phyloP scores from a whole-genome alignment of 2,329 filamentous ascomycete genomes.

The Ceratocystis alfenasii region DNA sequence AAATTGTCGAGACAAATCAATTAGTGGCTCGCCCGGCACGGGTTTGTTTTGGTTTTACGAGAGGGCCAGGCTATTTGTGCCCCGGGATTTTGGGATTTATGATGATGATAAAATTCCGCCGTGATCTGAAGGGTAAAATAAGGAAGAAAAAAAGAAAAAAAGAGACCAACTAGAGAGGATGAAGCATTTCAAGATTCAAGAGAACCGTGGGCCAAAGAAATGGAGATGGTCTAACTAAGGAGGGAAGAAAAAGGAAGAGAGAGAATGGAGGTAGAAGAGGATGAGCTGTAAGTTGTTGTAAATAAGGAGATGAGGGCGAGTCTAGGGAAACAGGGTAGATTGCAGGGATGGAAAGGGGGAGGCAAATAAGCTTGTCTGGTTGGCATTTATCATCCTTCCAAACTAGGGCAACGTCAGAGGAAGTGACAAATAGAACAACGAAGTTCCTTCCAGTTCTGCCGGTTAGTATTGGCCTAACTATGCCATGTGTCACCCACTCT shows the following conservation, averaged over 20 bases:
- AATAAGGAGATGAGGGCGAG: not conserved
- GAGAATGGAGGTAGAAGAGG: not conserved
- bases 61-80: not conserved
- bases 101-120: conserved; percentile 2
- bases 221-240: not conserved
- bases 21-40: not conserved
- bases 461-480: not conserved
- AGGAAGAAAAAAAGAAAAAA: conserved; percentile 3
- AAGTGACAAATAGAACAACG: not conserved
- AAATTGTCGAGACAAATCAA: not conserved
- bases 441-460: not conserved
- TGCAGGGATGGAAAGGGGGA: not conserved
- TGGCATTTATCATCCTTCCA: not conserved
- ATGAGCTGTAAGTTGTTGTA: not conserved
- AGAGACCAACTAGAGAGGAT: not conserved
- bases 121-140: not conserved
- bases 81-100: not conserved
- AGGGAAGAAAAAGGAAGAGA: not conserved
- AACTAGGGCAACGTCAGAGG: not conserved
- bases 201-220: not conserved
- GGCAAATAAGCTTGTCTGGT: not conserved
- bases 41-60: not conserved
- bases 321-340: not conserved
- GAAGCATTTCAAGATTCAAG: not conserved
- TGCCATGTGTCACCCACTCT: no score